Base-by-base conservation (phyloP, 2,329 filamentous ascomycete species). In the Colletotrichum truncatum region DNA sequence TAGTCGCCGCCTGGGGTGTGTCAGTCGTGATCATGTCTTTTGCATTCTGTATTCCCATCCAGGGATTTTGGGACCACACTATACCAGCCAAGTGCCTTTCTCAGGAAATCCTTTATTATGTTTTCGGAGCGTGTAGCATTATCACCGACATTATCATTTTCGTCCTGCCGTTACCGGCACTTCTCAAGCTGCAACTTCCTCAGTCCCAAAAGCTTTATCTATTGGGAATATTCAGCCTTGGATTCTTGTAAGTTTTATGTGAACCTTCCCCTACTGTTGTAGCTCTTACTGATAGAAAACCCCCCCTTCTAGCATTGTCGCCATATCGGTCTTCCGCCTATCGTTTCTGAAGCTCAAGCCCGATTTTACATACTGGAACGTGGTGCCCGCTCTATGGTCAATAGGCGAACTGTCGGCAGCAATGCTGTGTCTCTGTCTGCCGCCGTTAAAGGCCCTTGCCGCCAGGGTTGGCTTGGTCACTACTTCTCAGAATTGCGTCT, bases 211-310 rank as follows among this genome's bases (percentile, higher is more conserved):
- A 71, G 53, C 12, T 66, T 7, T 54, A 72, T n/a, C 67, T 75
- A 1, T 10, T 74, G 4, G 67, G 64, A 3, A 72, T 74, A 34
- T 75, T 75, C 56, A 70, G 69, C 25, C 68, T 74, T 8, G 73
- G 73, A 10, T 72, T 73, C 45, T 66, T 75, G 74, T 72, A 62
- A 57, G 72, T 69, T 4, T 21, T 12, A 6, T 14, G 11, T 14
- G 12, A 18, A n/a, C 30, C 11, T 16, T 26, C 14, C 2, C 11
- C 21, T 6, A 10, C 14, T 26, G 6, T 14, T 10, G 25, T 38
- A 6, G 18, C 4, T 3, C 18, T n/a, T 4, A 48, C 30, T 28
- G 38, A 26, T 21, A 10, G 4, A 11, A 8, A 9, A 11, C 5
- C 3, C 10, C 26, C 7, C 6, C n/a, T 23, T 2, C 2, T 28